These are phyloP conservation scores for Iris pallida DNA, from an alignment of 116 monocot species.

Conservation along the genomic window DNA sequence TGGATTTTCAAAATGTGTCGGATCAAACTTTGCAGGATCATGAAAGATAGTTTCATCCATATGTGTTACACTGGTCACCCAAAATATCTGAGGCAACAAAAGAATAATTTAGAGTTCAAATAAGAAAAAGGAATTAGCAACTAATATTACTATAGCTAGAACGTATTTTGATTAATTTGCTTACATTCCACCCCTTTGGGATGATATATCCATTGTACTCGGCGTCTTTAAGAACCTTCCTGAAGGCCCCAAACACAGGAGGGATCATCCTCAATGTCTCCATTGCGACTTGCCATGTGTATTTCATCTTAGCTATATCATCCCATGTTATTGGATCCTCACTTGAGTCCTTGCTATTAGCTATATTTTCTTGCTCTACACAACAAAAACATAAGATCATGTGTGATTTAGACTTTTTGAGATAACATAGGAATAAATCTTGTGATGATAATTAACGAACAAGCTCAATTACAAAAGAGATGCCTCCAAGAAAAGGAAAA, in stretches of 20 bases:
- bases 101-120: too few species aligned
- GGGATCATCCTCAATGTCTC: slow-evolving; percentile 35
- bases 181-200: slow-evolving; percentile 48
- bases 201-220: slow-evolving; percentile 29
- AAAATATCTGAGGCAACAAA: slow-evolving; percentile 14
- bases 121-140: too few species aligned
- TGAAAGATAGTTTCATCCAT: slow-evolving; percentile 14
- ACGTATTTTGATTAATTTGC: too few species aligned
- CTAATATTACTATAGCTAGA: too few species aligned
- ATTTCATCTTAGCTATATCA: slow-evolving; percentile 45
- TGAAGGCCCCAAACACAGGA: slow-evolving; percentile 30
- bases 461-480: too few species aligned
- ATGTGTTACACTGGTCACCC: slow-evolving; percentile 12
- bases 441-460: too few species aligned
- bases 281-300: slow-evolving; percentile 38
- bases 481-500: too few species aligned
- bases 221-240: slow-evolving; percentile 19
- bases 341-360: slow-evolving; percentile 21
- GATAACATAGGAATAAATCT: too few species aligned
- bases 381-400: neutral
- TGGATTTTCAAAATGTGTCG: slow-evolving; percentile 1
- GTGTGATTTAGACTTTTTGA: too few species aligned
- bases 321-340: slow-evolving; percentile 38
- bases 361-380: slow-evolving; percentile 38
- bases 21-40: slow-evolving; percentile 15